Evolutionary conservation across 495 filamentous ascomycete genomes (phyloP), one percentile per base, ranked within the genome.

Genomic region (Trichodelitschia bisporula): DNA sequence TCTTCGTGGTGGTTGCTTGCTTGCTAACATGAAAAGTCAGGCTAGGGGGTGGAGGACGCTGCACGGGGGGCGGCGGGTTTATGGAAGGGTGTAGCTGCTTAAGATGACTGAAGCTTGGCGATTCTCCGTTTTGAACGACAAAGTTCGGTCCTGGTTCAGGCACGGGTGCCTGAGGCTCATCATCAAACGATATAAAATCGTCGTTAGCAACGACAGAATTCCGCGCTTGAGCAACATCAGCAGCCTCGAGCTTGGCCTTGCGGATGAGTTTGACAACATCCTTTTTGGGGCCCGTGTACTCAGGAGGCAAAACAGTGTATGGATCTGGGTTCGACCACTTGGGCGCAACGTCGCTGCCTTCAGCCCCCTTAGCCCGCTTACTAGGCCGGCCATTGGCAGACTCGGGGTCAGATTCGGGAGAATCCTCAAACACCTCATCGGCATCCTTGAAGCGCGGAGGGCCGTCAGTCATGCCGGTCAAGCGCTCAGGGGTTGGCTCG

Each of bases 321-420:
- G 79, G 78, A 49, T 93, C 82, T 3, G 82, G 79, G 40, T 93
- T 93, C 1, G 78, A 90, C 82, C 82, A 93, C 47, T 70, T 75
- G 0, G 79, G 79, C 2, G 39, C 40, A 9, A 47, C 49, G 36
- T 57, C 40, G 26, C 57, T n/a, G n/a, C 8, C 19, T 24, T 36
- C 28, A 18, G 19, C 11, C 9, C 19, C 32, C 24, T 32, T 26
- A 11, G 27, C n/a, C 27, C 30, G 15, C n/a, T 21, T 19, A 15
- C 29, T 8, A 1, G 10, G 1, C 30, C 30, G 16, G 12, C 19
- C 8, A 19, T 11, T 4, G n/a, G 19, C n/a, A 19, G 13, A 12
- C 19, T 28, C 29, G 18, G 15, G 11, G 9, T 14, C 25, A 6
- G 19, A 24, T 19, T 34, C 36, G 24, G 24, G 16, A 3, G 33